phyloP scores from a whole-genome alignment of 2,329 filamentous ascomycete species.

The Epichloe festucae region DNA sequence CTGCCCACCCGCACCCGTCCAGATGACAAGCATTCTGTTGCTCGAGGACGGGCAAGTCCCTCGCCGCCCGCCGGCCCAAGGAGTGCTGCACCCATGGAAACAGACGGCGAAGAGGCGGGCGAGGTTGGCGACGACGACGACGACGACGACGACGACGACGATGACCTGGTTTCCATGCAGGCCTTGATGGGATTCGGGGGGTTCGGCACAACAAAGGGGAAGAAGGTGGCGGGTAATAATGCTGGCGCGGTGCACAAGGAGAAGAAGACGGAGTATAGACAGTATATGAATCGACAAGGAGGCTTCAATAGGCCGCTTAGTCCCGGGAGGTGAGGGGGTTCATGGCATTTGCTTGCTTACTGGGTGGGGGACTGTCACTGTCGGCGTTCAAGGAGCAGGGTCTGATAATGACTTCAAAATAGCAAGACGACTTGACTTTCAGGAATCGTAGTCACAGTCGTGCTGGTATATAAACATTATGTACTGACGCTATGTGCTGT shows the following conservation, averaged over 20 bases:
- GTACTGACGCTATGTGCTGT: constrained; percentile 17
- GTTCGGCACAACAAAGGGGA: constrained; percentile 79
- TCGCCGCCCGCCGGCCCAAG: constrained; percentile 5
- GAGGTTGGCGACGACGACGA: constrained; percentile 29
- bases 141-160: constrained; percentile 44
- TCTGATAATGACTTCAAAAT: too few species aligned
- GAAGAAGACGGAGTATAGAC: constrained; percentile 87
- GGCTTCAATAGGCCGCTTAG: constrained; percentile 72
- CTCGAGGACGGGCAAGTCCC: constrained; percentile 12
- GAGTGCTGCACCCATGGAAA: constrained; percentile 15
- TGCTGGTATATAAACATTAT: constrained; percentile 25
- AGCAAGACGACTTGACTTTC: too few species aligned
- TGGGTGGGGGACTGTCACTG: too few species aligned
- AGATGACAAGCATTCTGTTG: constrained; percentile 3
- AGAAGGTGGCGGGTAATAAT: constrained; percentile 79
- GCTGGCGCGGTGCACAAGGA: constrained; percentile 74
- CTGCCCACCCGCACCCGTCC: constrained; percentile 23
- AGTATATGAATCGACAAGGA: constrained; percentile 86
- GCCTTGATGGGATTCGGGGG: constrained; percentile 81
- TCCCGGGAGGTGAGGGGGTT: constrained; percentile 28
- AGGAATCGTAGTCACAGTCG: not conserved
- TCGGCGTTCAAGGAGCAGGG: too few species aligned
- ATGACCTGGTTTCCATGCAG: constrained; percentile 55
- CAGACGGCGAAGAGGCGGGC: constrained; percentile 14
- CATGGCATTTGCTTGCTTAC: too few species aligned